A percentile compares a stretch with the other conserved stretches of the same genome.
Conservation (phyloP, 805 yeast genomes). For the Ogataea glucozyma region DNA sequence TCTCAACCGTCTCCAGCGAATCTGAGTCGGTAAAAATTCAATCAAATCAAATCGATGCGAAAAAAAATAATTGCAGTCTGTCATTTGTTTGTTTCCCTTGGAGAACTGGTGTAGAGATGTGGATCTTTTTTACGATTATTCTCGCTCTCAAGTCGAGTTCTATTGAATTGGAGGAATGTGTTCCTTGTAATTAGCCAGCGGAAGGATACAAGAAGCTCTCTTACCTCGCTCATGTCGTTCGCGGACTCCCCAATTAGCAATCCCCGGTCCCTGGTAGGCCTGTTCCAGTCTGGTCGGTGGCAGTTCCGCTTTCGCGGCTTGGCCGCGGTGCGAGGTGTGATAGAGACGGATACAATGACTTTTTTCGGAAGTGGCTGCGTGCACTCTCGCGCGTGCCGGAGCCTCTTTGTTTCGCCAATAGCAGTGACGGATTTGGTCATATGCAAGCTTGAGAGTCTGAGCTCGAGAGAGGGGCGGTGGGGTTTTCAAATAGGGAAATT, state of each 20-base stretch:
- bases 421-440: slow-evolving; percentile 1
- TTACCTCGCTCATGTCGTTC: neutral
- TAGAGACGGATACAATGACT: neutral
- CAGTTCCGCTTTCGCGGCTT: neutral
- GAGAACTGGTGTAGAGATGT: slow-evolving; percentile 5
- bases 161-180: too few species aligned
- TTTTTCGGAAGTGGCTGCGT: slow-evolving; percentile 4
- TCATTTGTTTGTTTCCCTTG: neutral
- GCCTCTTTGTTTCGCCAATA: slow-evolving; percentile 4
- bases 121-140: neutral
- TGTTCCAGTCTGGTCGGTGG: neutral
- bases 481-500: too few species aligned
- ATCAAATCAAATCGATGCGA: slow-evolving; percentile 7
- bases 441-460: neutral
- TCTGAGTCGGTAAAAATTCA: slow-evolving; percentile 8
- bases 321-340: slow-evolving; percentile 5
- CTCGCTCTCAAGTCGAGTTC: neutral
- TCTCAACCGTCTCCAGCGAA: slow-evolving; percentile 7
- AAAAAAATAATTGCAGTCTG: slow-evolving; percentile 1
- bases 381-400: too few species aligned
- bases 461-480: neutral
- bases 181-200: too few species aligned
- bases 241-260: neutral
- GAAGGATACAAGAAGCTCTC: neutral
- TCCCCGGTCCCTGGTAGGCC: neutral